Evolutionary conservation across 441 rosid species (phyloP).

Genomic region (Daphne laureola): DNA sequence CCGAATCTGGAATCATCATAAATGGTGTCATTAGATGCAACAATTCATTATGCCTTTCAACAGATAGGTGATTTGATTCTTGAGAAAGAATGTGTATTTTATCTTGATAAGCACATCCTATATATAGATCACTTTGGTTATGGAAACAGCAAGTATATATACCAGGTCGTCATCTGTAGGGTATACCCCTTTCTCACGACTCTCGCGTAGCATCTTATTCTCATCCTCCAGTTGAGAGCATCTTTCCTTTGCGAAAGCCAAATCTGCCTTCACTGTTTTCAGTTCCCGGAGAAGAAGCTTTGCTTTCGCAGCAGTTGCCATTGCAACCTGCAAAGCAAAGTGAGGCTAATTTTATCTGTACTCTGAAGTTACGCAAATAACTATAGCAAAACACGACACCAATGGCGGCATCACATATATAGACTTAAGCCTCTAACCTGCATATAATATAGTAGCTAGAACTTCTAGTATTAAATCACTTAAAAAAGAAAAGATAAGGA

Average conservation of each 20-base stretch:
- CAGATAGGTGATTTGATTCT: neutral
- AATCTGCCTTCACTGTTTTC: constrained; percentile 89
- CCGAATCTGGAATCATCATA: constrained; percentile 57
- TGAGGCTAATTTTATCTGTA: constrained; percentile 24
- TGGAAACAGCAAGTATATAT: constrained; percentile 22
- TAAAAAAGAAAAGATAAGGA: neutral
- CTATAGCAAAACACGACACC: neutral
- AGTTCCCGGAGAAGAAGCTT: constrained; percentile 92
- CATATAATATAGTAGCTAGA: neutral
- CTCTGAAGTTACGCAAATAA: constrained; percentile 15
- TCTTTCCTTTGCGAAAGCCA: constrained; percentile 82
- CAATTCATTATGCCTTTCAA: neutral
- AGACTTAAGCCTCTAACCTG: constrained; percentile 3
- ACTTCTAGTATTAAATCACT: neutral
- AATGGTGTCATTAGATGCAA: neutral
- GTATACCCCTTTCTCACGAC: constrained; percentile 66
- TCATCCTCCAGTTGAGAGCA: constrained; percentile 90
- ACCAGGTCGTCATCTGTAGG: constrained; percentile 93
- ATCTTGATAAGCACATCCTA: neutral
- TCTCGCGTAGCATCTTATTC: constrained; percentile 77
- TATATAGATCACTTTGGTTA: neutral
- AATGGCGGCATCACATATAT: no score
- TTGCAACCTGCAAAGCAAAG: constrained; percentile 64
- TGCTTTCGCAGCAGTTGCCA: constrained; percentile 99
- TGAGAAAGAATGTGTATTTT: no score